Percentiles rank a stretch among this genome's conserved stretches.
phyloP scores from a whole-genome alignment of 108 stramenopile genomes.

The Epipyxis sp. region DNA sequence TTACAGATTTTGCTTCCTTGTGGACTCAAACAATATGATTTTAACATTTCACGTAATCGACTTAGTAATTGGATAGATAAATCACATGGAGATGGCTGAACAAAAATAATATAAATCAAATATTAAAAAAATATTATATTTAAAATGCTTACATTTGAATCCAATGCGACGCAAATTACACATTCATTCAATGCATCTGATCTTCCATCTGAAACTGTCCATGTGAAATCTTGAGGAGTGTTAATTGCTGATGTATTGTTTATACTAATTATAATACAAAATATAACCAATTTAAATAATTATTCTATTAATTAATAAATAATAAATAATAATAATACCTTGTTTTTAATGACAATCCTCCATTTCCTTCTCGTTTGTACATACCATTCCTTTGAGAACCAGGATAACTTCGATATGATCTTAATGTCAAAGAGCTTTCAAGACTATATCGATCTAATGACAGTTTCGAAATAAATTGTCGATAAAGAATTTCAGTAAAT shows the following conservation, averaged over 20 bases:
- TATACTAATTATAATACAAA: neutral
- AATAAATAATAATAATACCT: too few species aligned
- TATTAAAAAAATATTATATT: neutral
- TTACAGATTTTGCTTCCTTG: neutral
- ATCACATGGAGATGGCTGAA: neutral
- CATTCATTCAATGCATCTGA: neutral
- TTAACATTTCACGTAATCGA: neutral
- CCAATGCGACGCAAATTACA: neutral
- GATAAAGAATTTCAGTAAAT: neutral
- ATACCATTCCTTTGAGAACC: too few species aligned
- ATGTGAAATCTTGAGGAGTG: neutral
- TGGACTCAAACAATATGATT: neutral
- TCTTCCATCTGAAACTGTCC: neutral
- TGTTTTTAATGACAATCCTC: too few species aligned
- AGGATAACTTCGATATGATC: too few species aligned
- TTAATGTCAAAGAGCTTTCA: neutral
- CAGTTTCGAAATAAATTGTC: neutral
- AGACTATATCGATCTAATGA: neutral
- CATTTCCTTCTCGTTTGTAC: too few species aligned
- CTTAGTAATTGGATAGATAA: neutral
- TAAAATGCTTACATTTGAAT: neutral
- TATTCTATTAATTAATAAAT: too few species aligned
- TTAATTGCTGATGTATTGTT: neutral
- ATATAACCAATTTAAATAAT: neutral
- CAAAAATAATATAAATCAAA: neutral